Percentiles rank a stretch among this genome's conserved stretches.
These are phyloP conservation scores for Ormosia semicastrata DNA, from an alignment of 306 rosid genomes.

Conservation along the genomic window DNA sequence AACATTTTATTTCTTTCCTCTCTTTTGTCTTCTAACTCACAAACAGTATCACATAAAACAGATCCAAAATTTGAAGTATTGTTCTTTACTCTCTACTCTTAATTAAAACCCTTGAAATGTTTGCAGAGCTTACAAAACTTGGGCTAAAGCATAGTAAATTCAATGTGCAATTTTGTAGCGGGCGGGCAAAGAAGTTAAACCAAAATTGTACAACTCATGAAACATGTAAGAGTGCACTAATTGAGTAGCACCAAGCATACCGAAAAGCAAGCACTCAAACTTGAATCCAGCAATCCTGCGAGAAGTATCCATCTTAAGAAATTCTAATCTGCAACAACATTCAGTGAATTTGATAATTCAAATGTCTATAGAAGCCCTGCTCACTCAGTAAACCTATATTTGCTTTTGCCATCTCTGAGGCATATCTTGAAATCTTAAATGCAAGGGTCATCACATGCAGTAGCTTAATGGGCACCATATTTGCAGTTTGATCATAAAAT, in stretches of 20 bases:
- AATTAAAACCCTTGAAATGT: background rate
- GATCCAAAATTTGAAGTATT: background rate
- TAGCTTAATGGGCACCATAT: background rate
- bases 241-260: constrained; percentile 46
- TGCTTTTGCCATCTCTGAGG: background rate
- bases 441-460: background rate
- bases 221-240: background rate
- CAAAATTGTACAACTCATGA: background rate
- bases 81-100: background rate
- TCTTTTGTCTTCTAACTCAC: background rate
- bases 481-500: background rate
- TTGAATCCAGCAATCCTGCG: constrained; percentile 38
- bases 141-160: background rate
- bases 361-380: background rate
- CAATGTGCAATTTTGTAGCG: background rate
- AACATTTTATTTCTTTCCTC: background rate
- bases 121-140: background rate
- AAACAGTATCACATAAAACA: background rate
- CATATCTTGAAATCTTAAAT: background rate
- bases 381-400: background rate
- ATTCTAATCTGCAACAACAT: constrained; percentile 34
- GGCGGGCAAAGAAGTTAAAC: background rate
- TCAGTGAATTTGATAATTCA: background rate
- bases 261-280: constrained; percentile 79
- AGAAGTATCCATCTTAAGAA: constrained; percentile 49